These are phyloP conservation scores for Cladobotryum mycophilum DNA, from an alignment of 2,329 filamentous ascomycete species.

Conservation along the genomic window DNA sequence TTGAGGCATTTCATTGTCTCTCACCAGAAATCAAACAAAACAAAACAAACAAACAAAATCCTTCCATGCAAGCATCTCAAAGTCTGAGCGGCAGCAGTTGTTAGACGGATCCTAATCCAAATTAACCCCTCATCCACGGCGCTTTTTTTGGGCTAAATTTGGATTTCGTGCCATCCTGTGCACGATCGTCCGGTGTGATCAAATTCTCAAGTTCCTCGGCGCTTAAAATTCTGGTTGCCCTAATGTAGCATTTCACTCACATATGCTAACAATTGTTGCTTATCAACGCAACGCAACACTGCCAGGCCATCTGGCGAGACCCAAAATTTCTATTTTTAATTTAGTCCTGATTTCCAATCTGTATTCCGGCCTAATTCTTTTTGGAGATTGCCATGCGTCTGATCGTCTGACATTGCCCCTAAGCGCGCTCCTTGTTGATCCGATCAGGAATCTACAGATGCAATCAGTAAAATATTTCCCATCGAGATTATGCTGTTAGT, in stretches of 20 bases:
- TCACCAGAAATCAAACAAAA: neutral
- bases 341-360: constrained; percentile 21
- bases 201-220: too few relatives aligned
- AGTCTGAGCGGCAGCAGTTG: too few relatives aligned
- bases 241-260: constrained; percentile 11
- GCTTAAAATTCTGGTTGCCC: constrained; percentile 12
- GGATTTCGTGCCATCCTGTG: constrained; percentile 3
- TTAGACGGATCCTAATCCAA: neutral
- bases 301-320: neutral
- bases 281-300: constrained; percentile 14
- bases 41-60: neutral
- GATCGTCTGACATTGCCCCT: neutral
- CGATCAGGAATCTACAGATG: too few relatives aligned
- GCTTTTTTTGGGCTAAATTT: constrained; percentile 15
- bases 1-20: too few relatives aligned
- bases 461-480: too few relatives aligned
- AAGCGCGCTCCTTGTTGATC: too few relatives aligned
- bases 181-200: neutral
- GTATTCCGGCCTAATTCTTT: constrained; percentile 12
- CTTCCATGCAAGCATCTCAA: neutral
- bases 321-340: constrained; percentile 31
- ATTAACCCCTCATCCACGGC: constrained; percentile 12
- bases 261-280: constrained; percentile 18
- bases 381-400: neutral
- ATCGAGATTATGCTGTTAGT: too few relatives aligned